phyloP scores from a whole-genome alignment of 495 filamentous ascomycete genomes.

The Platismatia glauca region DNA sequence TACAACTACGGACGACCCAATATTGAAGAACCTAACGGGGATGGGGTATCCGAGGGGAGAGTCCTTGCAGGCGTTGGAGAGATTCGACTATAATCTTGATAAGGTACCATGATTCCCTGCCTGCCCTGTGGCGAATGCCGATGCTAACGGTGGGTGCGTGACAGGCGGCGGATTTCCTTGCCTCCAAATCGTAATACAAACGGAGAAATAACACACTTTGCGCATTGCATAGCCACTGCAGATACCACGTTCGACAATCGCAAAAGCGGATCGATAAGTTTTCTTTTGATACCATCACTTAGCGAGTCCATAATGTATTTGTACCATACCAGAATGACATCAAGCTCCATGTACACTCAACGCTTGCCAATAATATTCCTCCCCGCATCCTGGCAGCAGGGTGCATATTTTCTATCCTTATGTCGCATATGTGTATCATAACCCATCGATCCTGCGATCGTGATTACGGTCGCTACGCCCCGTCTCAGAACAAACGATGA shows the following conservation, averaged over 20 bases:
- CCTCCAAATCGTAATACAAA: conserved; percentile 9
- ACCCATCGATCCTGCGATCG: too few relatives aligned
- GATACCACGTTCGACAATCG: background rate
- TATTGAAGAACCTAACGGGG: conserved; percentile 76
- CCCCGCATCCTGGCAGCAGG: background rate
- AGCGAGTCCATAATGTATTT: background rate
- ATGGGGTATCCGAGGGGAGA: conserved; percentile 83
- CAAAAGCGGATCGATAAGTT: background rate
- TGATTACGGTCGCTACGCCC: too few relatives aligned
- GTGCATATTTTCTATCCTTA: background rate
- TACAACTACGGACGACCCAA: conserved; percentile 80
- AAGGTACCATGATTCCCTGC: conserved; percentile 54
- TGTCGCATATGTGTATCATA: too few relatives aligned
- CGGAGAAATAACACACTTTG: background rate
- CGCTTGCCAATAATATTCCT: background rate
- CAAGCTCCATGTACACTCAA: background rate
- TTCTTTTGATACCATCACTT: background rate
- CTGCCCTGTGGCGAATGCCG: background rate
- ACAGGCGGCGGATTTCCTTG: conserved; percentile 36
- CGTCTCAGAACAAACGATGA: too few relatives aligned
- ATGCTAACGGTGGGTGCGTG: background rate
- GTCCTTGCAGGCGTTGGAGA: conserved; percentile 79
- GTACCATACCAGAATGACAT: conserved; percentile 2
- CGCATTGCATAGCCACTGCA: background rate
- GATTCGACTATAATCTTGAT: conserved; percentile 90